These are phyloP conservation scores for Sphenostylis stenocarpa DNA, from an alignment of 306 rosid species.

Conservation along the genomic window DNA sequence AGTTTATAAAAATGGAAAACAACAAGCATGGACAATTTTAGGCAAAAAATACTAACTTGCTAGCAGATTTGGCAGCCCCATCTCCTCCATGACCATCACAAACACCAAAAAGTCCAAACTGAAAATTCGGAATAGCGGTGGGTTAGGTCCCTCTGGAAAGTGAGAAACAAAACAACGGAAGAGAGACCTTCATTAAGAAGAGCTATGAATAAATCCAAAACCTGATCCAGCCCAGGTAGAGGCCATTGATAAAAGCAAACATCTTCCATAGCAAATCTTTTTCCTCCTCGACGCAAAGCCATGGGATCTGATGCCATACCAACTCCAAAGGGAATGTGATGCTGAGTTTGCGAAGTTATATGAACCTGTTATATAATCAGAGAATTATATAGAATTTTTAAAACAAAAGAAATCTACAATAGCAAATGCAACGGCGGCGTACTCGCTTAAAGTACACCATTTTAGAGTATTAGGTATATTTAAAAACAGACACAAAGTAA, in stretches of 20 bases:
- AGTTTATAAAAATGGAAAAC: constrained; percentile 20
- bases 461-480: constrained; percentile 10
- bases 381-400: not conserved
- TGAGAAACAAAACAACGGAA: constrained; percentile 24
- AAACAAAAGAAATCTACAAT: not conserved
- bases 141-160: constrained; percentile 39
- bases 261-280: constrained; percentile 94
- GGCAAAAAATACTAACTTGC: constrained; percentile 74
- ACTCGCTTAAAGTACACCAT: constrained; percentile 15
- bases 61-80: constrained; percentile 87
- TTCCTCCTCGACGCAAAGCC: constrained; percentile 95
- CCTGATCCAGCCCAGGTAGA: constrained; percentile 91
- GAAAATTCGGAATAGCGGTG: constrained; percentile 44
- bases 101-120: constrained; percentile 93
- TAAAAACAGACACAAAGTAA: constrained; percentile 16
- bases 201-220: constrained; percentile 33
- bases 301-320: constrained; percentile 97
- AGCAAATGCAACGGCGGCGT: constrained; percentile 4
- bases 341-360: constrained; percentile 57
- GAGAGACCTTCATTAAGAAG: constrained; percentile 17
- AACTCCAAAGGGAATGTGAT: constrained; percentile 75
- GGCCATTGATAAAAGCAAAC: constrained; percentile 94
- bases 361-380: constrained; percentile 62
- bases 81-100: constrained; percentile 98
- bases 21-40: constrained; percentile 33